Evolutionary conservation across 441 rosid genomes (phyloP).

Genomic region (Pelargonium citronellum): DNA sequence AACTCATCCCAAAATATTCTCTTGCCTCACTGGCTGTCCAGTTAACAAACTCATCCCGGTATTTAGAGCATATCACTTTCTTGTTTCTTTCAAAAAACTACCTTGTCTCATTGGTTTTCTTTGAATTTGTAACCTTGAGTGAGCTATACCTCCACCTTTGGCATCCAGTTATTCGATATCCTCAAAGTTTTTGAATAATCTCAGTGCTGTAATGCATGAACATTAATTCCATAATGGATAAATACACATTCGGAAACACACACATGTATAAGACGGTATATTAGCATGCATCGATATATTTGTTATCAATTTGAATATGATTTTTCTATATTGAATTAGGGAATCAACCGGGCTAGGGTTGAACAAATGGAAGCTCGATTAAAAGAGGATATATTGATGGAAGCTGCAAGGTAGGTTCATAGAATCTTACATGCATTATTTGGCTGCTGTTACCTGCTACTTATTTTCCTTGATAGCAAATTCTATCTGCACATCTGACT

Average conservation of each 20-base stretch:
- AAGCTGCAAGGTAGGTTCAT: conserved; percentile 68
- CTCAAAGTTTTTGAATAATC: not conserved
- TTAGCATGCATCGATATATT: not conserved
- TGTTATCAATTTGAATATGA: conserved; percentile 13
- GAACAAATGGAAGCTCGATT: conserved; percentile 96
- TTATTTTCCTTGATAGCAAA: conserved; percentile 19
- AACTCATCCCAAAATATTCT: not conserved
- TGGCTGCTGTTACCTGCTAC: conserved; percentile 14
- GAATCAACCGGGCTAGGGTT: conserved; percentile 85
- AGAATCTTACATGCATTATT: conserved; percentile 9
- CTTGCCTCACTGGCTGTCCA: not conserved
- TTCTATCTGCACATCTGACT: conserved; percentile 26
- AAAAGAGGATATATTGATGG: conserved; percentile 83
- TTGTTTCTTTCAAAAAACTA: not conserved
- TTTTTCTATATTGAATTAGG: conserved; percentile 46
- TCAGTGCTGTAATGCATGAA: not conserved
- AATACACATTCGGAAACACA: not conserved
- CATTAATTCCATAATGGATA: not conserved
- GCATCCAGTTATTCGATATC: not conserved
- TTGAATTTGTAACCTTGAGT: not conserved
- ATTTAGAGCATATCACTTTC: not conserved
- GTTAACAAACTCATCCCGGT: not conserved
- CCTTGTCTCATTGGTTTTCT: not conserved
- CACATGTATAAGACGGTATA: not conserved
- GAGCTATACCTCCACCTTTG: not conserved